Evolutionary conservation across 345 rosid species (phyloP).

Genomic region (Citropsis articulata): DNA sequence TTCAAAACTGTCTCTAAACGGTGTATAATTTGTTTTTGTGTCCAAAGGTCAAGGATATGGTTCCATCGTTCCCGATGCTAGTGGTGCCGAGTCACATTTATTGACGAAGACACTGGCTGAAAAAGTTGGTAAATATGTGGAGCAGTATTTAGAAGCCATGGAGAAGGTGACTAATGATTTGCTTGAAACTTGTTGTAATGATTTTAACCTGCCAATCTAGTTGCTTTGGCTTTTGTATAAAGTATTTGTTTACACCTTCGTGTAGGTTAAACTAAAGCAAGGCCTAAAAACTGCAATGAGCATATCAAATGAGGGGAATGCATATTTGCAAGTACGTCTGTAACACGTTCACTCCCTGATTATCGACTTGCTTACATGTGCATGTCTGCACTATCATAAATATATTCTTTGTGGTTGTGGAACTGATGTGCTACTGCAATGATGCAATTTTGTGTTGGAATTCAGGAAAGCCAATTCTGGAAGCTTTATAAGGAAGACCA

Average conservation of each 20-base stretch:
- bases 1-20: constrained; percentile 12
- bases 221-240: background rate
- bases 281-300: constrained; percentile 85
- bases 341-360: background rate
- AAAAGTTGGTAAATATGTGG: constrained; percentile 55
- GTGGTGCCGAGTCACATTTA: constrained; percentile 60
- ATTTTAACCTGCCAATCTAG: background rate
- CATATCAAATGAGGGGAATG: constrained; percentile 87
- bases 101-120: constrained; percentile 58
- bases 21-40: constrained; percentile 5
- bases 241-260: constrained; percentile 3
- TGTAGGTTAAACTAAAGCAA: constrained; percentile 89
- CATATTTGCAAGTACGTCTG: constrained; percentile 69
- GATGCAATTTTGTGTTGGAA: constrained; percentile 8
- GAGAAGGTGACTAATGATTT: constrained; percentile 58
- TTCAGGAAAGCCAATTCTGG: constrained; percentile 87
- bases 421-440: background rate
- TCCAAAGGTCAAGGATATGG: constrained; percentile 72
- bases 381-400: background rate
- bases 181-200: background rate
- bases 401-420: constrained; percentile 8
- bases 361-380: background rate
- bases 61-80: constrained; percentile 83
- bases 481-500: constrained; percentile 79
- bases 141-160: constrained; percentile 81